These are phyloP conservation scores for Endotrypanum monterogeii DNA, from an alignment of 208 protist genomes.

Conservation along the genomic window DNA sequence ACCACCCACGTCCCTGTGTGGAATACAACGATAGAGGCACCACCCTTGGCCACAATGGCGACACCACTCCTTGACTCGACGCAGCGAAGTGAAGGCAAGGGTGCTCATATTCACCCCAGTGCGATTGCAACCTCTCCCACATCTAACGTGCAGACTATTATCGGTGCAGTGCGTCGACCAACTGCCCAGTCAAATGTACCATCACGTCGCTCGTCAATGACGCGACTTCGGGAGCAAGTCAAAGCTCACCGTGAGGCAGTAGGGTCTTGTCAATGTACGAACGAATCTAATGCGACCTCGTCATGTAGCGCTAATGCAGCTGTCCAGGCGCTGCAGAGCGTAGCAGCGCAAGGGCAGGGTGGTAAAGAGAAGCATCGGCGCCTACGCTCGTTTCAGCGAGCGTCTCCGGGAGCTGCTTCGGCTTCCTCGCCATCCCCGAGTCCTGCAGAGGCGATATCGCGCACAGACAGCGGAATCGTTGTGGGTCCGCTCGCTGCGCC, in stretches of 20 bases:
- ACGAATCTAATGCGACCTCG: neutral
- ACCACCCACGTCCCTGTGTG: neutral
- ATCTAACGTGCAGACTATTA: neutral
- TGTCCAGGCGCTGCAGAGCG: neutral
- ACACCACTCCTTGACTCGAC: neutral
- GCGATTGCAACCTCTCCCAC: neutral
- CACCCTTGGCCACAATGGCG: neutral
- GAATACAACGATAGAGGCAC: neutral
- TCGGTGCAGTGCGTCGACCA: slow-evolving; percentile 7
- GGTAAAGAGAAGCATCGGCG: neutral
- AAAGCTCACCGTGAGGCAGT: neutral
- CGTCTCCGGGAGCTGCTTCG: neutral
- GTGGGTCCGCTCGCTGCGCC: neutral
- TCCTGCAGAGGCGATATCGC: neutral
- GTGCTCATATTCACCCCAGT: neutral
- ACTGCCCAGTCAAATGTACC: slow-evolving; percentile 7
- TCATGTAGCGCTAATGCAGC: neutral
- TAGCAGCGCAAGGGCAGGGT: neutral
- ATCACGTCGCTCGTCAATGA: slow-evolving; percentile 18
- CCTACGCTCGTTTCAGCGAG: slow-evolving; percentile 14
- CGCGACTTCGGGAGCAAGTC: slow-evolving; percentile 11
- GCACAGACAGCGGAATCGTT: neutral
- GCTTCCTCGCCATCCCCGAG: neutral
- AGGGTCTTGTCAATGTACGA: neutral
- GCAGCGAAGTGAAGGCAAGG: neutral